These are phyloP conservation scores for Abrus pulchellus DNA, from an alignment of 306 rosid species.

Conservation along the genomic window DNA sequence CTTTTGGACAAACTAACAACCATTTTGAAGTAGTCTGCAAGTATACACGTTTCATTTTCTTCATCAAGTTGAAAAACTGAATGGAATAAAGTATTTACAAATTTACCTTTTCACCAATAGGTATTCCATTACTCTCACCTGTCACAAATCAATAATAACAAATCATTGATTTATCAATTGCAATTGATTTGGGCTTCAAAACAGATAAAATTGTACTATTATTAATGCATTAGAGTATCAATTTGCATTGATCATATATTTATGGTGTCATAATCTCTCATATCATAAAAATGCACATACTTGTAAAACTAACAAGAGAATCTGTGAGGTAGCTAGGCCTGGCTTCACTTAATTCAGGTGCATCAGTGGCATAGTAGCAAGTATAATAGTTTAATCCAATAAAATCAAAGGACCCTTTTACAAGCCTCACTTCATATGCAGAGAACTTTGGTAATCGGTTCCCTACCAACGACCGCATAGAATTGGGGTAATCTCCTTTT, in stretches of 20 bases:
- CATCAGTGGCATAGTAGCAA: conserved; percentile 32
- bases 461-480: conserved; percentile 45
- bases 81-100: conserved; percentile 2
- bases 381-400: conserved; percentile 51
- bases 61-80: background rate
- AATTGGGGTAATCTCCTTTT: conserved; percentile 40
- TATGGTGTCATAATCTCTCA: background rate
- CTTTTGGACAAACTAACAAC: conserved; percentile 60
- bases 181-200: background rate
- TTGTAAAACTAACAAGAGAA: conserved; percentile 25
- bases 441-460: conserved; percentile 47
- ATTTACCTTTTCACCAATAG: conserved; percentile 47
- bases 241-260: no score
- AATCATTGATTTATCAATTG: background rate
- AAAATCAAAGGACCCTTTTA: conserved; percentile 48
- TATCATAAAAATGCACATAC: conserved; percentile 16
- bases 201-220: background rate
- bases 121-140: conserved; percentile 43
- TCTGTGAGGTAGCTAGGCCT: conserved; percentile 50
- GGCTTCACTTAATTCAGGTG: conserved; percentile 35
- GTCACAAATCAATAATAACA: background rate
- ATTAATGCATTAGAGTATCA: no score
- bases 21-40: conserved; percentile 60
- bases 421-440: background rate
- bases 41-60: background rate